A percentile compares a stretch with the other conserved stretches of the same genome.
phyloP scores from a whole-genome alignment of 2,329 filamentous ascomycete species.

The Monilinia laxa region DNA sequence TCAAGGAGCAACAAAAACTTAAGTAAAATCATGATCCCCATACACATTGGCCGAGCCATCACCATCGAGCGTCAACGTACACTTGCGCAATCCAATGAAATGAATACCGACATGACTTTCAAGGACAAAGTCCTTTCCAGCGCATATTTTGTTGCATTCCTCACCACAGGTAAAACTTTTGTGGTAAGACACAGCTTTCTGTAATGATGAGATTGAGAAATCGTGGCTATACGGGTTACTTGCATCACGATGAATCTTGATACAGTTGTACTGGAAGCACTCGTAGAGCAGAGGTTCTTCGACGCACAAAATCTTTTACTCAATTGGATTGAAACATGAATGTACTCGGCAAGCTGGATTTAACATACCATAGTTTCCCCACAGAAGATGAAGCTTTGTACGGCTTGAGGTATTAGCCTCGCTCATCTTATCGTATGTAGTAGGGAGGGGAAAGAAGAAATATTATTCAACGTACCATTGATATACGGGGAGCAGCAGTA shows the following conservation, averaged over 20 bases:
- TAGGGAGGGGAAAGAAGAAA: not conserved
- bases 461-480: constrained; percentile 1
- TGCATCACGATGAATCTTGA: constrained; percentile 2
- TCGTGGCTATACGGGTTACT: constrained; percentile 20
- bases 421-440: no score
- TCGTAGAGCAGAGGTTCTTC: constrained; percentile 4
- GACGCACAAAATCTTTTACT: constrained; percentile 7
- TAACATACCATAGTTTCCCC: constrained; percentile 15
- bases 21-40: constrained; percentile 6
- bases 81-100: not conserved
- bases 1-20: constrained; percentile 9
- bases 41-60: constrained; percentile 17
- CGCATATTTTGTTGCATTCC: constrained; percentile 11
- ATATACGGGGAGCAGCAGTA: constrained; percentile 12
- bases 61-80: constrained; percentile 16
- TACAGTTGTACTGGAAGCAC: constrained; percentile 17
- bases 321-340: not conserved
- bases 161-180: constrained; percentile 10
- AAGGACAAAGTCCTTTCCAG: not conserved
- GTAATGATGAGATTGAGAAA: constrained; percentile 2
- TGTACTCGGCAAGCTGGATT: constrained; percentile 16
- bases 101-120: constrained; percentile 3
- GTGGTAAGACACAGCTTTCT: constrained; percentile 8
- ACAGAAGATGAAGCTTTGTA: constrained; percentile 4
- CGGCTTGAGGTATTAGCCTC: constrained; percentile 7